Evolutionary conservation across 208 protist species (phyloP), one percentile per base, ranked within the genome.

Genomic region (Leptomonas pyrrhocoris): DNA sequence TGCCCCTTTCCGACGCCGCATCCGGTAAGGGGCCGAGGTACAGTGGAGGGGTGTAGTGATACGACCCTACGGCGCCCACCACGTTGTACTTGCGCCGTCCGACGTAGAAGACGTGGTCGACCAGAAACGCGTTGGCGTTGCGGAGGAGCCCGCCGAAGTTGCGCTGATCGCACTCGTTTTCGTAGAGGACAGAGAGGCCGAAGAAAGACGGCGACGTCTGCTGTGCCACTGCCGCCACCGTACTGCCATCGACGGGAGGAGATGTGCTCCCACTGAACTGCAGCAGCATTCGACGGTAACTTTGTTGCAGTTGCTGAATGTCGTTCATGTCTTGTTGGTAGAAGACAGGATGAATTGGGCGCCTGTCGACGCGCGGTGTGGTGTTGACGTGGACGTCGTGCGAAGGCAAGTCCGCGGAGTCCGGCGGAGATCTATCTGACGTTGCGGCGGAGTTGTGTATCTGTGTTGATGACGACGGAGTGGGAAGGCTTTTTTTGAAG

Each of bases 71-170:
- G 2, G 90, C 77, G 16, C 93, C 93, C 5, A 94, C 83, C 9
- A 89, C 82, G 68, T 97, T 97, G 30, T 84, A 74, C 76, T 94
- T 94, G 42, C 84, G 74, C 11, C 88, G 74, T 5, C 93, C 93
- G 34, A 90, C 73, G 63, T 95, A 97, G 49, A 75, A 87, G 19
- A 97, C 83, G 46, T 79, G 27, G 72, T 94, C 89, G 7, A 95
- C 87, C 0, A 95, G 70, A 77, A 97, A 97, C 2, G 88, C 90
- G 71, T 97, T 97, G 21, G 90, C 86, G 75, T 84, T 94, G 40
- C 93, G 87, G 25, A 97, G 68, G 30, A 97, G 77, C 16, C 93
- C 93, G 34, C 88, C 89, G 51, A 96, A 86, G 69, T 93, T 97
- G 38, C 90, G 86, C 64, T 94, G 88, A 65, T 97, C 93, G 30